A percentile compares a stretch with the other conserved stretches of the same genome.
These are phyloP conservation scores for Conidiobolus coronatus DNA, from an alignment of 371 early-diverging fungal species.

Conservation along the genomic window DNA sequence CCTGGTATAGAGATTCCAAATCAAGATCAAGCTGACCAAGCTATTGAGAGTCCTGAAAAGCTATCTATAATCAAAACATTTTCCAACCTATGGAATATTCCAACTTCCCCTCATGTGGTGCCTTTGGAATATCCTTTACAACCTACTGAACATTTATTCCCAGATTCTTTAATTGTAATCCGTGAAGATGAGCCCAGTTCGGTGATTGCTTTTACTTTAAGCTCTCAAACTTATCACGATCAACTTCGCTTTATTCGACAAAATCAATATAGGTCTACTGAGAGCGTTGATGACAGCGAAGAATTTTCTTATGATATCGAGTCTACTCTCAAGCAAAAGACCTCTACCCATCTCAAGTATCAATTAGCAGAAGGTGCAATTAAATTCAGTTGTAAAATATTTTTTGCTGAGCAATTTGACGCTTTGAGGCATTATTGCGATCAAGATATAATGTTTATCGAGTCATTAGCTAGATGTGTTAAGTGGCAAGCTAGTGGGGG, in stretches of 20 bases:
- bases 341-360: slow-evolving; percentile 32
- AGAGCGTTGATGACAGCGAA: slow-evolving; percentile 15
- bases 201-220: slow-evolving; percentile 68
- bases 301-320: slow-evolving; percentile 10
- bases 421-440: slow-evolving; percentile 61
- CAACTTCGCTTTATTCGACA: slow-evolving; percentile 7
- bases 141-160: slow-evolving; percentile 63
- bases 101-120: slow-evolving; percentile 23
- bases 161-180: slow-evolving; percentile 58
- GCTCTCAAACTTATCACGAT: slow-evolving; percentile 8
- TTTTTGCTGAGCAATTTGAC: slow-evolving; percentile 83
- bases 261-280: slow-evolving; percentile 15
- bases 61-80: slow-evolving; percentile 51
- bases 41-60: slow-evolving; percentile 8
- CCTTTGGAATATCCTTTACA: slow-evolving; percentile 59
- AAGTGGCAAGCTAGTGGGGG: slow-evolving; percentile 72
- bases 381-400: slow-evolving; percentile 63
- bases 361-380: slow-evolving; percentile 54
- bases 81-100: slow-evolving; percentile 39
- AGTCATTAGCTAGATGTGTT: slow-evolving; percentile 63
- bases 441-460: slow-evolving; percentile 58
- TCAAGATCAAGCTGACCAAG: neutral
- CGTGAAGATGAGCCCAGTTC: slow-evolving; percentile 86
- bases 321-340: slow-evolving; percentile 25
- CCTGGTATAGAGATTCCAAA: neutral